Evolutionary conservation across 495 filamentous ascomycete genomes (phyloP), one percentile per base, ranked within the genome.

Genomic region (Aspergillus sclerotiicarbonarius): DNA sequence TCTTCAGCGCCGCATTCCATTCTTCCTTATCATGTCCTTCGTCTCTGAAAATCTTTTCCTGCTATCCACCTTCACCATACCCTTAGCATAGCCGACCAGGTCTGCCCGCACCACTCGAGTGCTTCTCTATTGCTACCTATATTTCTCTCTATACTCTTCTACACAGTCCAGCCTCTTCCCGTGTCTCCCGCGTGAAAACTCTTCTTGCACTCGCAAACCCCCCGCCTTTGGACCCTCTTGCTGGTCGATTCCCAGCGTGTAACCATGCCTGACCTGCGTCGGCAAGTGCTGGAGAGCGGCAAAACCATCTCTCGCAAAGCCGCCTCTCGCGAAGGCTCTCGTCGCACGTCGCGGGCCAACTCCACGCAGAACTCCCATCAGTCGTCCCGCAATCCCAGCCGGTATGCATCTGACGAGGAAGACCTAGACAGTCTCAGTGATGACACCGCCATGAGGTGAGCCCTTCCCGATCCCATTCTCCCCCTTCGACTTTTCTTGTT

Each of bases 251-350:
- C 5, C 25, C 25, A 25, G 25, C 25, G 35, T 16, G 7, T 51
- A 57, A 71, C 15, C 54, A 79, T 79, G 76, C 76, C 74, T 19
- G 76, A 80, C 65, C 82, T 97, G 53, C 84, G 90, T 64, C 87
- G 92, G 67, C 90, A 90, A 70, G 91, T 89, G 33, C 64, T 78
- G 10, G 89, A 92, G 77, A 90, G 87, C 75, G 85, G 86, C 69
- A 98, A 98, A 79, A 98, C 93, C 35, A 80, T 94, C 50, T 97
- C 94, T 35, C 86, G 88, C 67, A 96, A 96, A 75, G 92, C 92
- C 7, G 87, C 85, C 50, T 90, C 89, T 13, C 81, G 84, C 49
- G 81, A 85, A 47, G 84, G 84, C 10, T 90, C 90, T 1, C 79
- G 81, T 15, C 78, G 83, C 30, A 83, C 79, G 4, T 91, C 88